A percentile compares a stretch with the other conserved stretches of the same genome.
Evolutionary conservation across 1,284 basidiomycete species (phyloP).

Genomic region (Cryptococcus wingfieldii): DNA sequence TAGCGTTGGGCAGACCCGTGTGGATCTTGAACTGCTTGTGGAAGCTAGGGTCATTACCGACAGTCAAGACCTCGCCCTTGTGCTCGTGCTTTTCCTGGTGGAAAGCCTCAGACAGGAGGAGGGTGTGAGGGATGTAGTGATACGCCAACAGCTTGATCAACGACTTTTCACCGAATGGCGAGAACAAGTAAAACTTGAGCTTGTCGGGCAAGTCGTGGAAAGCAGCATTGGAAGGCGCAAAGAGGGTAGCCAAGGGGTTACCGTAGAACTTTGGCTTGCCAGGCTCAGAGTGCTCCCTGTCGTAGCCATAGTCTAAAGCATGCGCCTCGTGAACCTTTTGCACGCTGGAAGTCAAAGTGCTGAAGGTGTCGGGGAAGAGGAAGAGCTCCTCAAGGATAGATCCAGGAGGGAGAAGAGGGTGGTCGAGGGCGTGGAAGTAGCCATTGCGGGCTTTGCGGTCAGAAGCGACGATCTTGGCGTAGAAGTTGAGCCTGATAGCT

Average conservation of each 20-base stretch:
- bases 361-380: conserved; percentile 56
- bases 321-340: conserved; percentile 57
- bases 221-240: conserved; percentile 63
- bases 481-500: conserved; percentile 57
- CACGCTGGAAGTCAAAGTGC: conserved; percentile 58
- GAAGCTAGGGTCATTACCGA: conserved; percentile 49
- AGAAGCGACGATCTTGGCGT: conserved; percentile 54
- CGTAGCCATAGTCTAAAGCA: conserved; percentile 44
- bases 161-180: conserved; percentile 58
- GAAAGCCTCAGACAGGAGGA: conserved; percentile 58
- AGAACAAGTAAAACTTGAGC: conserved; percentile 63
- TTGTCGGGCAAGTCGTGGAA: conserved; percentile 59
- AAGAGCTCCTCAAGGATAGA: conserved; percentile 61
- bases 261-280: conserved; percentile 52
- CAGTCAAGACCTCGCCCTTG: conserved; percentile 9
- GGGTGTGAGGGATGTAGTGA: conserved; percentile 60
- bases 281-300: conserved; percentile 48
- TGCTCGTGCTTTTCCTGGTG: conserved; percentile 30
- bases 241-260: conserved; percentile 57
- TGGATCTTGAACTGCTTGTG: conserved; percentile 53
- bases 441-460: conserved; percentile 61
- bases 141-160: conserved; percentile 63
- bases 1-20: conserved; percentile 55
- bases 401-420: conserved; percentile 61
- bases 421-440: conserved; percentile 60